A percentile compares a stretch with the other conserved stretches of the same genome.
These are phyloP conservation scores for Oryza rufipogon DNA, from an alignment of 176 grass and related monocot genomes.

Conservation along the genomic window DNA sequence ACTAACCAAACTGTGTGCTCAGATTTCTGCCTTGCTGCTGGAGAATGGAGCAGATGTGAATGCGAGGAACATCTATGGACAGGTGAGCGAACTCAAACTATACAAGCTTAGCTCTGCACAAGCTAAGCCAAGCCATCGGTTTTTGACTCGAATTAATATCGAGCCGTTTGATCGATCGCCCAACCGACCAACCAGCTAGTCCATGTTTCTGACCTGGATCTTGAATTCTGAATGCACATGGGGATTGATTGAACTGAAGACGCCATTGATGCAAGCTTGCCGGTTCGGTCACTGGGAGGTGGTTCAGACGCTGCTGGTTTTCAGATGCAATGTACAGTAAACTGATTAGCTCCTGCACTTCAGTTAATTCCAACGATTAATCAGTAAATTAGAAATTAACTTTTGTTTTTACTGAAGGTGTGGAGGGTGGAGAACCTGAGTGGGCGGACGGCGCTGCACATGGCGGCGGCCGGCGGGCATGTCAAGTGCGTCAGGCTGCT, in stretches of 20 bases:
- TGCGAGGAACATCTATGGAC: conserved; percentile 70
- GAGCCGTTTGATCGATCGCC: neutral
- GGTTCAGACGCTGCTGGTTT: conserved; percentile 74
- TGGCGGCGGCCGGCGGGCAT: conserved; percentile 71
- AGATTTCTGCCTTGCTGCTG: conserved; percentile 74
- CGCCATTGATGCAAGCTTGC: conserved; percentile 89
- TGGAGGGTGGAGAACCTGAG: conserved; percentile 56
- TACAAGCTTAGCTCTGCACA: neutral
- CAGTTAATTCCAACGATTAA: neutral
- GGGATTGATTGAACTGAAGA: conserved; percentile 40
- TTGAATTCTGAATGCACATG: neutral
- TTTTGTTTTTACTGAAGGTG: conserved; percentile 46
- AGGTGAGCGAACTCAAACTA: conserved; percentile 43
- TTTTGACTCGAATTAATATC: neutral
- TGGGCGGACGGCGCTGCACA: conserved; percentile 76
- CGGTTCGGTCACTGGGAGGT: conserved; percentile 79
- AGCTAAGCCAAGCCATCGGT: neutral
- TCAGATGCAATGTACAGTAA: conserved; percentile 57
- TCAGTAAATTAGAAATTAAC: neutral
- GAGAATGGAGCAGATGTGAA: conserved; percentile 70
- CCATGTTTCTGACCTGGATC: no score
- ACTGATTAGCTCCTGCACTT: neutral
- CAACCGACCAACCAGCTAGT: neutral
- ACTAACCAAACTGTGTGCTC: neutral
- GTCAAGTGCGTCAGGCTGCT: conserved; percentile 72